Percentiles rank a stretch among this genome's conserved stretches.
Evolutionary conservation across 768 basidiomycete species (phyloP).

Genomic region (Lentinula sp.): DNA sequence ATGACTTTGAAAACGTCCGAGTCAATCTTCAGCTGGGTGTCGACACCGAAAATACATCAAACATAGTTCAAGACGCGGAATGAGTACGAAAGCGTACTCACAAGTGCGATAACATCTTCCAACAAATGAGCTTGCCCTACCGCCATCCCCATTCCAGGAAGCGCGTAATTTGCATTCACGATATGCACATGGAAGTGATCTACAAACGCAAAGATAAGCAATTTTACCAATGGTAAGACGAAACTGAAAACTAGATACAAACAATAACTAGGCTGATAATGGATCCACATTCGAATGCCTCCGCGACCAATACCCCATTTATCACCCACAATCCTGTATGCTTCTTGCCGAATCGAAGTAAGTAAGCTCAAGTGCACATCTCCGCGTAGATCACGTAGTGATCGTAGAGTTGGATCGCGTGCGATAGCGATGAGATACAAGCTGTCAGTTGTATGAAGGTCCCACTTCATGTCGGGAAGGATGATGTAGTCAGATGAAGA

Average conservation of each 20-base stretch:
- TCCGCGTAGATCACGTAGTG: constrained; percentile 66
- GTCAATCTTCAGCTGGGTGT: constrained; percentile 55
- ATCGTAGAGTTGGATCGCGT: constrained; percentile 53
- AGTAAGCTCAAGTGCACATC: constrained; percentile 59
- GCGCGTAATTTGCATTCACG: constrained; percentile 67
- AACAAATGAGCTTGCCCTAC: constrained; percentile 92
- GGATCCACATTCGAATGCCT: constrained; percentile 74
- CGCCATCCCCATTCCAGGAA: constrained; percentile 59
- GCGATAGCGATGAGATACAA: constrained; percentile 85
- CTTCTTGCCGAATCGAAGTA: constrained; percentile 52
- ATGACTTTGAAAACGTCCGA: constrained; percentile 59
- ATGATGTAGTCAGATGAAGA: constrained; percentile 66
- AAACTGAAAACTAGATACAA: constrained; percentile 20
- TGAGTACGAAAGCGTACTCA: constrained; percentile 29
- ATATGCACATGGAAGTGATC: constrained; percentile 96
- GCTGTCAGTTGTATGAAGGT: constrained; percentile 63
- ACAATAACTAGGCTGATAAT: constrained; percentile 98
- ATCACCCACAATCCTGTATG: constrained; percentile 43
- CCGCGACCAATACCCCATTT: constrained; percentile 64
- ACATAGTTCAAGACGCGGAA: not conserved
- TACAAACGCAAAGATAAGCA: constrained; percentile 21
- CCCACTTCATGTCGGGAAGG: constrained; percentile 98
- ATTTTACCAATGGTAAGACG: not conserved
- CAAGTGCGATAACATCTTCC: constrained; percentile 86
- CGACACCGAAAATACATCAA: not conserved